phyloP scores from a whole-genome alignment of 768 basidiomycete species.

The Pisolithus tinctorius region DNA sequence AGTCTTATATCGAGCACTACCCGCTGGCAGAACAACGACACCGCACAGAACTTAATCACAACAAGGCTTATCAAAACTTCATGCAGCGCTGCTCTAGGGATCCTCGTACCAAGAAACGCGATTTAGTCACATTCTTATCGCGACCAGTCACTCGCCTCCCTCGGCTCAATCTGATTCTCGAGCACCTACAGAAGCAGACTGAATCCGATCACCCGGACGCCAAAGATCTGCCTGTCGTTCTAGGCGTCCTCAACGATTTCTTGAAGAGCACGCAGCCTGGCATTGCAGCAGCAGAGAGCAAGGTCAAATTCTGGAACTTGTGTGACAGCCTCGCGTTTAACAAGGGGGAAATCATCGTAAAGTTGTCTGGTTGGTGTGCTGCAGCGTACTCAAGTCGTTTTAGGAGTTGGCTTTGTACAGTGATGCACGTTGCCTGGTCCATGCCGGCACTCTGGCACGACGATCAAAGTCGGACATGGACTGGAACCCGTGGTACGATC shows the following conservation, averaged over 20 bases:
- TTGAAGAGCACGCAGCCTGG: conserved; percentile 87
- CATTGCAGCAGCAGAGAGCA: conserved; percentile 84
- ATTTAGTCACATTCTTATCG: conserved; percentile 75
- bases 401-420: conserved; percentile 78
- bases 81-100: conserved; percentile 56
- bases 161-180: conserved; percentile 66
- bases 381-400: conserved; percentile 3
- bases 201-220: conserved; percentile 73
- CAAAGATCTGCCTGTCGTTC: conserved; percentile 67
- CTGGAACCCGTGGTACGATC: conserved; percentile 65
- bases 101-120: conserved; percentile 64
- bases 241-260: conserved; percentile 60
- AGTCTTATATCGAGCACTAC: conserved; percentile 82
- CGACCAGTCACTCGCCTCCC: conserved; percentile 87
- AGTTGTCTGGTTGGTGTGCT: not conserved
- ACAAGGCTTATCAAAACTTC: conserved; percentile 61
- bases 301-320: conserved; percentile 82
- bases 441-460: conserved; percentile 59
- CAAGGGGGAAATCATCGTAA: conserved; percentile 76
- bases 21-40: conserved; percentile 81
- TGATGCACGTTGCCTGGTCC: conserved; percentile 64
- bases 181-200: conserved; percentile 61
- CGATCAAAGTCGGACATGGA: conserved; percentile 57
- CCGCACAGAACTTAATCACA: conserved; percentile 66
- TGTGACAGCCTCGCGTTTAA: conserved; percentile 70